Evolutionary conservation across 768 basidiomycete genomes (phyloP), one percentile per base, ranked within the genome.

Genomic region (Mycena metata): DNA sequence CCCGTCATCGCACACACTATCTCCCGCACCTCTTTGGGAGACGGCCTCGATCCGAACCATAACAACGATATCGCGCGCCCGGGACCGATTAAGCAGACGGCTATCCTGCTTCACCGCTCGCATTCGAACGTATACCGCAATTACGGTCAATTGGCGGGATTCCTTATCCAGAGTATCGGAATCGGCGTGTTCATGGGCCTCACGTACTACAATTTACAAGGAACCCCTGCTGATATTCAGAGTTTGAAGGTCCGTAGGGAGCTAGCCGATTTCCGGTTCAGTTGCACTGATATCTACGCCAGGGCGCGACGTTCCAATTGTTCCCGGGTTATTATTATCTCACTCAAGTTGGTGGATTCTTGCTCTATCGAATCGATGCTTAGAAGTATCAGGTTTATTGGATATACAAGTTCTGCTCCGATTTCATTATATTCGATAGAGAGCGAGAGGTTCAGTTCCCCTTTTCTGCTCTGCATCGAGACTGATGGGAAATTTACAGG

Each of bases 401-500:
- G 70, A 72, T 72, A 19, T 66, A 72, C 45, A 72, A 72, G 50
- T 72, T 64, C 24, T 72, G 70, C 36, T 41, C 59, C 59, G 70
- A 72, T 50, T 63, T 72, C 12, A 61, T 72, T 58, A 79, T 85
- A 56, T 86, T 85, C 54, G 84, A 86, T 69, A 77, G 84, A 10
- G 84, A 86, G 62, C 77, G 79, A 26, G 84, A 85, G 63, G 82
- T 79, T 60, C 43, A 41, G 43, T 24, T 50, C 13, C 24, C 5
- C 0, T 5, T 19, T 35, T 3, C 23, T 21, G 33, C n/a, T 2
- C 30, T 10, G 8, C 57, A 45, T 33, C 5, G 17, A 19, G 35
- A 42, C 47, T 60, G 21, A 64, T 21, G 13, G 13, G 36, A 3
- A 42, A 26, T 19, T 50, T 5, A 3, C 33, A 71, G 70, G 70